Percentiles rank a stretch among this genome's conserved stretches.
These are phyloP conservation scores for Pascua sp. DNA, from an alignment of 1,284 basidiomycete genomes.

Conservation along the genomic window DNA sequence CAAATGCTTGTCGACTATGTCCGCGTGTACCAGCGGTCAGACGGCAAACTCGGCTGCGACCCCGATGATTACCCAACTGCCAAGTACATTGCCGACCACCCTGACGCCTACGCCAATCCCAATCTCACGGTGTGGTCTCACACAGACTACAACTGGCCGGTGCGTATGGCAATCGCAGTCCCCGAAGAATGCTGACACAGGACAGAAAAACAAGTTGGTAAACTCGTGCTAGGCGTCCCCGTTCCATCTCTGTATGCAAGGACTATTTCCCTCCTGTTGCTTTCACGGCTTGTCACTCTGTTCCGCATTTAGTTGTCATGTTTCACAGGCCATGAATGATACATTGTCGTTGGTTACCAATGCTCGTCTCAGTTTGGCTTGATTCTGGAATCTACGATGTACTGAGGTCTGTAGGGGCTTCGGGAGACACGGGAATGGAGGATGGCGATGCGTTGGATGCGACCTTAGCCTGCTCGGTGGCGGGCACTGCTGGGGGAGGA, in stretches of 20 bases:
- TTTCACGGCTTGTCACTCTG: too few relatives aligned
- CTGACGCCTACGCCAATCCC: slow-evolving; percentile 37
- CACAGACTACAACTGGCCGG: slow-evolving; percentile 36
- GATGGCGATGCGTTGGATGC: background rate
- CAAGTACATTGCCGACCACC: slow-evolving; percentile 40
- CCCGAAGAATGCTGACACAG: background rate
- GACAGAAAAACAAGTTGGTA: slow-evolving; percentile 20
- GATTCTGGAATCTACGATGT: too few relatives aligned
- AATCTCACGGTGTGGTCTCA: slow-evolving; percentile 39
- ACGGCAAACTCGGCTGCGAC: slow-evolving; percentile 76
- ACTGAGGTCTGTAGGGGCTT: too few relatives aligned
- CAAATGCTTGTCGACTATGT: slow-evolving; percentile 75
- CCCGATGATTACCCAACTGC: slow-evolving; percentile 71
- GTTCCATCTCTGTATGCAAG: slow-evolving; percentile 11
- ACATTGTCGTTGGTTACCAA: background rate
- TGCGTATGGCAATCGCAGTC: slow-evolving; percentile 18
- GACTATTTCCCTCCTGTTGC: background rate
- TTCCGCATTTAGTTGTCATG: too few relatives aligned
- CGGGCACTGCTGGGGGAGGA: slow-evolving; percentile 7
- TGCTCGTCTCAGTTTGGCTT: too few relatives aligned
- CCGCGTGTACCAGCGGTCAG: slow-evolving; percentile 68
- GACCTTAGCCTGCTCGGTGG: too few relatives aligned
- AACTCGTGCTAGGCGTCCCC: slow-evolving; percentile 10
- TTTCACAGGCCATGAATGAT: background rate
- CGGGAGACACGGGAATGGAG: too few relatives aligned